These are phyloP conservation scores for Russula sp. DNA, from an alignment of 768 basidiomycete species.

Conservation along the genomic window DNA sequence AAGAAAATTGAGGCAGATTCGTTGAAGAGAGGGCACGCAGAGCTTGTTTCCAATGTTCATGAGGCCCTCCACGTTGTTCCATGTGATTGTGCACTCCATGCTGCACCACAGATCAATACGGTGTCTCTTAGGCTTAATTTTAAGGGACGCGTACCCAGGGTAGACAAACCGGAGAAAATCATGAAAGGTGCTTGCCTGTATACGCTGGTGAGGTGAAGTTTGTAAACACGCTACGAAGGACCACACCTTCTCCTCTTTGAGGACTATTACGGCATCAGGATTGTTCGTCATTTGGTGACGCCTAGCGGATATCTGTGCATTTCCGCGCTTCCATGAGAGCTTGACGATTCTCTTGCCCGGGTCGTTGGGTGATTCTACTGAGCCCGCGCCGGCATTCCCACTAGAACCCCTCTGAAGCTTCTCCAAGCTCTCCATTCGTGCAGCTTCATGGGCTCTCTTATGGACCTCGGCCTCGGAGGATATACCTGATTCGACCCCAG, in stretches of 20 bases:
- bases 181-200: slow-evolving; percentile 75
- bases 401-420: slow-evolving; percentile 42
- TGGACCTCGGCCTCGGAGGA: slow-evolving; percentile 32
- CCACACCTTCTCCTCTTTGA: slow-evolving; percentile 79
- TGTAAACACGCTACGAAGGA: neutral
- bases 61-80: slow-evolving; percentile 89
- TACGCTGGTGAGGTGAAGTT: neutral
- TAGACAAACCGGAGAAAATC: slow-evolving; percentile 92
- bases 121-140: neutral
- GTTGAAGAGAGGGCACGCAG: slow-evolving; percentile 72
- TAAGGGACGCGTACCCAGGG: slow-evolving; percentile 59
- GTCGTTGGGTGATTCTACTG: slow-evolving; percentile 6
- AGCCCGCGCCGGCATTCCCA: neutral
- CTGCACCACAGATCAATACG: slow-evolving; percentile 31
- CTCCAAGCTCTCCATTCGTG: slow-evolving; percentile 42
- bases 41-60: slow-evolving; percentile 90
- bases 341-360: slow-evolving; percentile 20
- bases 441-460: slow-evolving; percentile 19
- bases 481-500: neutral
- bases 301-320: neutral
- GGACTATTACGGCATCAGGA: slow-evolving; percentile 78
- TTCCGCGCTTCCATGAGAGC: slow-evolving; percentile 14
- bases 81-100: slow-evolving; percentile 86
- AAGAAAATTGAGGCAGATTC: slow-evolving; percentile 79
- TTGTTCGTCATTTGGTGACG: slow-evolving; percentile 26